phyloP scores from a whole-genome alignment of 78 protist genomes.

The Pigoraptor vietnamica region DNA sequence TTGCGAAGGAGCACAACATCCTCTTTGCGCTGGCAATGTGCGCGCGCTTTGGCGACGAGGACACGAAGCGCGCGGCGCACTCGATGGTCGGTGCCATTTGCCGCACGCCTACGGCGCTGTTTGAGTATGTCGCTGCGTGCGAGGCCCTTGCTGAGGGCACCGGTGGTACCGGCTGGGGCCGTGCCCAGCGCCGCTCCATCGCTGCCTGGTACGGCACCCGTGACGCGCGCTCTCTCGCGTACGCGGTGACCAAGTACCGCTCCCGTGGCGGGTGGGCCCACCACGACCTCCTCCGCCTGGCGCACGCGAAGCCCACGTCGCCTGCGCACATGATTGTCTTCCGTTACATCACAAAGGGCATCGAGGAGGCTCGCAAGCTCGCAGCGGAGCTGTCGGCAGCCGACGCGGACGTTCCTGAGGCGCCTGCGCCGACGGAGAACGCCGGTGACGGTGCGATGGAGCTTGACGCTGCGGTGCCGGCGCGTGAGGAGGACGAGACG shows the following conservation, averaged over 20 bases:
- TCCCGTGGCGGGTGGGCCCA: constrained; percentile 6
- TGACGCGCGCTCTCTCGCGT: neutral
- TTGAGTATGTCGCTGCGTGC: neutral
- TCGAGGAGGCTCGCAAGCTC: neutral
- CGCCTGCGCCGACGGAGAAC: neutral
- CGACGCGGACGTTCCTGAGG: too few relatives aligned
- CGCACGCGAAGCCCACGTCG: constrained; percentile 1
- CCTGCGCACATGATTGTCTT: neutral
- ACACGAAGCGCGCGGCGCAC: neutral
- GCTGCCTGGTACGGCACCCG: constrained; percentile 6
- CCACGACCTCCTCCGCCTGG: constrained; percentile 30
- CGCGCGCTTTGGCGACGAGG: neutral
- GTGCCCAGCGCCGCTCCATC: constrained; percentile 10
- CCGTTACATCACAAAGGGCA: neutral
- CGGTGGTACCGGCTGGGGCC: constrained; percentile 30
- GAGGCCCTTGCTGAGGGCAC: neutral
- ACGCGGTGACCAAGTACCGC: constrained; percentile 20
- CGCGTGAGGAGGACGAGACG: neutral
- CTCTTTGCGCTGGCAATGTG: constrained; percentile 19
- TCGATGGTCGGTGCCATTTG: neutral
- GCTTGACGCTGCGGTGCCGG: neutral
- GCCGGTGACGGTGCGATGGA: neutral
- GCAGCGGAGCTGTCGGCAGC: neutral
- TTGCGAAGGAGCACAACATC: neutral
- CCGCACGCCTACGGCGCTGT: constrained; percentile 30